Conservation (phyloP, 169 alveolate genomes). For the Plasmodium vivax region DNA sequence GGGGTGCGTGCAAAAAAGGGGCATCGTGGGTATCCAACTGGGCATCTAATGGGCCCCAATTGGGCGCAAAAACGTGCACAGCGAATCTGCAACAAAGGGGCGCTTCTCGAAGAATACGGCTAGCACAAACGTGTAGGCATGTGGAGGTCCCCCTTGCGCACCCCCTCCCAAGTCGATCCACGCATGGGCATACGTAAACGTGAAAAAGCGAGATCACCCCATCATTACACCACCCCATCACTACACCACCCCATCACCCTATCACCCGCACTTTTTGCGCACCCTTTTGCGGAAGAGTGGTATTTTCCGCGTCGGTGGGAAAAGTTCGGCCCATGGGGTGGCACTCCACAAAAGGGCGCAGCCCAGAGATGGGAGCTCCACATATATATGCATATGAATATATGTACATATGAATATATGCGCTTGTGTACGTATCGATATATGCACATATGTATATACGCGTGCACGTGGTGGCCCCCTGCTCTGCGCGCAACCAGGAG, state of each 20-base stretch:
- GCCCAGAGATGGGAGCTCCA: background rate
- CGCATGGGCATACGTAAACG: background rate
- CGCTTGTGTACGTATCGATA: background rate
- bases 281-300: background rate
- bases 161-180: background rate
- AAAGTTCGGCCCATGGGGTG: background rate
- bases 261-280: background rate
- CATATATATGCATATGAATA: background rate
- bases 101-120: background rate
- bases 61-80: background rate
- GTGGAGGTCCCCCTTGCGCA: background rate
- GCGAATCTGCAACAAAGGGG: background rate
- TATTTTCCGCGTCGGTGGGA: background rate
- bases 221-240: background rate
- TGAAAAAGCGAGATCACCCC: background rate
- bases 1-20: background rate
- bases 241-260: too few relatives aligned
- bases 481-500: background rate
- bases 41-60: background rate
- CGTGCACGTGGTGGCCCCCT: background rate
- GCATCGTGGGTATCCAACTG: background rate
- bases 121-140: background rate
- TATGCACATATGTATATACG: background rate
- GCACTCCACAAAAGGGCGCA: background rate
- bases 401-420: constrained; percentile 4